Evolutionary conservation across 2,329 filamentous ascomycete genomes (phyloP).

Genomic region (Pseudocercospora fuligena): DNA sequence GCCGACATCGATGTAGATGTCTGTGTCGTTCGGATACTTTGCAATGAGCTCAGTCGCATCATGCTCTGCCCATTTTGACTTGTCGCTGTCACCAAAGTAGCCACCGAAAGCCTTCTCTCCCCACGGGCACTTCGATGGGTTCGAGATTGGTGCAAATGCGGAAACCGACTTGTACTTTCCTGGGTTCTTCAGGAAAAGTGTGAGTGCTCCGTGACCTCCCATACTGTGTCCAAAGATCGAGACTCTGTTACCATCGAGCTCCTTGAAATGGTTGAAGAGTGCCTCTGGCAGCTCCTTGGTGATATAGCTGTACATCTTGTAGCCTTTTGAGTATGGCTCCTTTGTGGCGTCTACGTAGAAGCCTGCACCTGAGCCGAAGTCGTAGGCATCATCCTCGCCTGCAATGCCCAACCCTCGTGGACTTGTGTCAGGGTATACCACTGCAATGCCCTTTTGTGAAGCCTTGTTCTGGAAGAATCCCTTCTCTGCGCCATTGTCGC

Average conservation of each 20-base stretch:
- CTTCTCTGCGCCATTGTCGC: constrained; percentile 75
- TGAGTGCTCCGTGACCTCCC: constrained; percentile 95
- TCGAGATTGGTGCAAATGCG: constrained; percentile 33
- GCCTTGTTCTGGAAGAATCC: constrained; percentile 92
- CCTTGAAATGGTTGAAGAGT: constrained; percentile 72
- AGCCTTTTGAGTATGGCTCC: constrained; percentile 74
- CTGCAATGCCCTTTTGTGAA: constrained; percentile 79
- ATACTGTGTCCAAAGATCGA: constrained; percentile 94
- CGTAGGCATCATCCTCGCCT: constrained; percentile 85
- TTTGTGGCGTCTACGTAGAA: constrained; percentile 91
- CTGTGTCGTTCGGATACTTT: constrained; percentile 72
- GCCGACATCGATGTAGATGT: constrained; percentile 87
- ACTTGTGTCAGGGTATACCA: constrained; percentile 94
- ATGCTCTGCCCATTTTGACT: constrained; percentile 81
- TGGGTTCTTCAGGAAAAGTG: constrained; percentile 88
- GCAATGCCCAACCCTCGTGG: constrained; percentile 79
- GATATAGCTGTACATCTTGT: constrained; percentile 95
- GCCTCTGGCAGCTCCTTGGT: constrained; percentile 81
- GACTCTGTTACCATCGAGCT: constrained; percentile 72
- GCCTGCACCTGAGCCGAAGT: constrained; percentile 89
- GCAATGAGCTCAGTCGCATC: constrained; percentile 90
- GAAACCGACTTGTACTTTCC: constrained; percentile 69
- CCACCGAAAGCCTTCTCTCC: constrained; percentile 93
- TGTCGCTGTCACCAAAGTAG: constrained; percentile 78
- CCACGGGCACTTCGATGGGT: constrained; percentile 74